Evolutionary conservation across 1,139 yeast species (phyloP), one percentile per base, ranked within the genome.

Genomic region (Geotrichum restrictum): DNA sequence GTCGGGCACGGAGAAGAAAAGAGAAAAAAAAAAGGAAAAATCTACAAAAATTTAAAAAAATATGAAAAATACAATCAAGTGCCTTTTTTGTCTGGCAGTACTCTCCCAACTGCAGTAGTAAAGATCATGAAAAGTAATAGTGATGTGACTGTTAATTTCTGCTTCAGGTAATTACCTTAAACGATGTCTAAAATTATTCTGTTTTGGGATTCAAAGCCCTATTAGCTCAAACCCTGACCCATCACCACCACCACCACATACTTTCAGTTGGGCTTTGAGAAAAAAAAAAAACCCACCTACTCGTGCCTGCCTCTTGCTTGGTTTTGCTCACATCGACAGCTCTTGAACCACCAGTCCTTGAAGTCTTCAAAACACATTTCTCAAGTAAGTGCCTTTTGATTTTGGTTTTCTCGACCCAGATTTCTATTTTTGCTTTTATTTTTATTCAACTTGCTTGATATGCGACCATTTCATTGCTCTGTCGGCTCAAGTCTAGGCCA

Each of bases 41-140:
- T 13, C 18, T 52, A 49, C 49, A 46, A 49, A 47, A 53, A 52
- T 52, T 50, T 45, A 16, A 39, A 38, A 38, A 11, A 21, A 24
- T 5, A 24, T 24, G 5, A 8, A 24, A 5, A 24, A 5, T 24
- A 24, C 29, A 5, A 8, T 8, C 29, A 24, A 8, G 8, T 24
- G 7, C 29, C 5, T 5, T 8, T 6, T 11, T 14, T 32, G 19
- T n/a, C 18, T n/a, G 37, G 2, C 19, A 34, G 18, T 34, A 34
- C 18, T 8, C 18, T 34, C 18, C 3, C 14, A 34, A n/a, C n/a
- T 2, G 14, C 19, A 34, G 14, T n/a, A 7, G 37, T n/a, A n/a
- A 10, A 34, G 37, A 16, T n/a, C 19, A 34, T n/a, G n/a, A 34
- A 34, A 16, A 18, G 22, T 19, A 29, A n/a, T 8, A 39, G 19